Conservation (phyloP, 352 stramenopile species). For the Detonula confervacea region DNA sequence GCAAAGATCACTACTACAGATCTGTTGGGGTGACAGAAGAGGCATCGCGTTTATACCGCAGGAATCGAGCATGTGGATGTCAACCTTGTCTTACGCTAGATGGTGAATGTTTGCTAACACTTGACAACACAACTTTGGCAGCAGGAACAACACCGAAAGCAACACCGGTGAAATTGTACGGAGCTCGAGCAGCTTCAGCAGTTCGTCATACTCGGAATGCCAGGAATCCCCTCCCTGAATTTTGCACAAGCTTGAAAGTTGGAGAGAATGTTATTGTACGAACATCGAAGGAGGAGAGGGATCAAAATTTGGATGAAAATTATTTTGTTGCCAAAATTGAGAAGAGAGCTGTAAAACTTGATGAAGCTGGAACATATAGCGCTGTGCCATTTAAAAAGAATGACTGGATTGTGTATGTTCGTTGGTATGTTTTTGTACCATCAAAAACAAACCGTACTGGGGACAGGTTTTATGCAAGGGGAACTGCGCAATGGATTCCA, state of each 20-base stretch:
- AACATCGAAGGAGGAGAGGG: not conserved
- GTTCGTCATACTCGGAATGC: not conserved
- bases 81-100: not conserved
- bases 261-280: not conserved
- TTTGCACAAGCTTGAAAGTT: not conserved
- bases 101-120: not conserved
- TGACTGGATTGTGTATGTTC: not conserved
- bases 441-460: not conserved
- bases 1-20: not conserved
- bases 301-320: not conserved
- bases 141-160: not conserved
- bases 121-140: not conserved
- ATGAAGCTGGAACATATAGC: not conserved
- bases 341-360: not conserved
- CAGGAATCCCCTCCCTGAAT: not conserved
- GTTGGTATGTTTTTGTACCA: conserved; percentile 1
- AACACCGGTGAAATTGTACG: not conserved
- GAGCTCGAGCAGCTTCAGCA: not conserved
- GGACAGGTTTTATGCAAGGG: not conserved
- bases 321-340: conserved; percentile 1
- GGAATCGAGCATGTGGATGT: not conserved
- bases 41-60: not conserved
- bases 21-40: not conserved
- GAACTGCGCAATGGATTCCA: not conserved
- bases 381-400: not conserved